These are phyloP conservation scores for Gillenia trifoliata DNA, from an alignment of 306 rosid species.

Conservation along the genomic window DNA sequence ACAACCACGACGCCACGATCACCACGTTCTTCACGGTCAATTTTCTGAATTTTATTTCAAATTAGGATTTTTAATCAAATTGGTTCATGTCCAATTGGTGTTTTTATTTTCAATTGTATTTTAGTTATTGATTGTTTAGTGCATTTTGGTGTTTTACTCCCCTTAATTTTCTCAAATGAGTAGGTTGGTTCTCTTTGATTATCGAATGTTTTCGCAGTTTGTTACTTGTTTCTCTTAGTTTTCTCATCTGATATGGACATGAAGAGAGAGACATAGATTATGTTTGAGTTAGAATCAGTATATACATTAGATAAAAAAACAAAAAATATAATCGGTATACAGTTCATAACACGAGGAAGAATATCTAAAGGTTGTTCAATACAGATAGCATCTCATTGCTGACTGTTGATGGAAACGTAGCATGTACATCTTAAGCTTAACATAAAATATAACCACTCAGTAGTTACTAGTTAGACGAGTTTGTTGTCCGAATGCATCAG, in stretches of 20 bases:
- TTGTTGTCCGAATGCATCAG: too few species aligned
- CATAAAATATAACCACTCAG: background rate
- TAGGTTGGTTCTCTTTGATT: background rate
- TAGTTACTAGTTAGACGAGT: background rate
- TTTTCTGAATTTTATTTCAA: too few species aligned
- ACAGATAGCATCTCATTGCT: background rate
- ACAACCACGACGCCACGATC: too few species aligned
- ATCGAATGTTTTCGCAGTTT: background rate
- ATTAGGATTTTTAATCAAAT: too few species aligned
- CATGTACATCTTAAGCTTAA: background rate
- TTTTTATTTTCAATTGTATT: too few species aligned
- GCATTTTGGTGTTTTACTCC: background rate
- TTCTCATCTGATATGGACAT: conserved; percentile 56
- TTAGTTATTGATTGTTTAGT: background rate
- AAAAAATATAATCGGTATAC: background rate
- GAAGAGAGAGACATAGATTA: background rate
- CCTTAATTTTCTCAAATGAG: background rate
- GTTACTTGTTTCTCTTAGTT: background rate
- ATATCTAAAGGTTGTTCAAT: conserved; percentile 2
- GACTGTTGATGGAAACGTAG: background rate
- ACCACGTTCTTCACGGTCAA: too few species aligned
- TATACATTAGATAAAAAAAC: too few species aligned
- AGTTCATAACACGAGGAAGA: background rate
- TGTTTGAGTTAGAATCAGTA: background rate
- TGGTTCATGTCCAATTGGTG: too few species aligned